phyloP scores from a whole-genome alignment of 371 early-diverging fungal species.

The Mucor saturninus region DNA sequence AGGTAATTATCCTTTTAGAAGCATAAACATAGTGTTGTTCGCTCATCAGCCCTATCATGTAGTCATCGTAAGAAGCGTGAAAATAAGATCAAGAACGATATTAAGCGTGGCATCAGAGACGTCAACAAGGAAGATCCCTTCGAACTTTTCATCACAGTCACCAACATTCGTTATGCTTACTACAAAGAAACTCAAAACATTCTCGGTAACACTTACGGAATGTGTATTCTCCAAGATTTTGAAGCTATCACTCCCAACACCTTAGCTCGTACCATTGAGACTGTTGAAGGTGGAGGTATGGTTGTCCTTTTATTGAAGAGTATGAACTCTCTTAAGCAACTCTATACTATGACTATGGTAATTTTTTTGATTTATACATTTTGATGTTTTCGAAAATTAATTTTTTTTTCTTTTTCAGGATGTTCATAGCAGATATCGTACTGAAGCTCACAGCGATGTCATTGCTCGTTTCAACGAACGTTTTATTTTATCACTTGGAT shows the following conservation, averaged over 20 bases:
- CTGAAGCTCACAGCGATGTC: conserved; percentile 92
- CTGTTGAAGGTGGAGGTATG: conserved; percentile 99
- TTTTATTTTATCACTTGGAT: conserved; percentile 93
- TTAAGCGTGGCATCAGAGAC: conserved; percentile 89
- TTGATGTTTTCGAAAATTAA: not conserved
- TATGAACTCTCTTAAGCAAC: conserved; percentile 93
- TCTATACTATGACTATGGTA: conserved; percentile 97
- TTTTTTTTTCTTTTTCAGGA: conserved; percentile 56
- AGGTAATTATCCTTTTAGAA: conserved; percentile 44
- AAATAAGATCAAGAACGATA: conserved; percentile 89
- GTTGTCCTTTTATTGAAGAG: conserved; percentile 93
- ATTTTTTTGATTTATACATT: not conserved
- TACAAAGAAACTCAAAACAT: conserved; percentile 99
- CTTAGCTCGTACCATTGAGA: conserved; percentile 97
- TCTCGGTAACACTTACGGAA: conserved; percentile 98
- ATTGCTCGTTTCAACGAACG: conserved; percentile 98
- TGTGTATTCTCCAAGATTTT: conserved; percentile 99
- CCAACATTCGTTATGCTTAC: conserved; percentile 96
- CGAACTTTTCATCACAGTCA: conserved; percentile 93
- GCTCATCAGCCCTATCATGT: not conserved
- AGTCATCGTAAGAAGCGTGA: conserved; percentile 96
- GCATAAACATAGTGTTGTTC: not conserved
- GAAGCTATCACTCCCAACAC: conserved; percentile 98
- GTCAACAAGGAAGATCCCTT: conserved; percentile 95
- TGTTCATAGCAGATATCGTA: conserved; percentile 93